A percentile compares a stretch with the other conserved stretches of the same genome.
phyloP scores from a whole-genome alignment of 768 basidiomycete genomes.

The Russula sp. region DNA sequence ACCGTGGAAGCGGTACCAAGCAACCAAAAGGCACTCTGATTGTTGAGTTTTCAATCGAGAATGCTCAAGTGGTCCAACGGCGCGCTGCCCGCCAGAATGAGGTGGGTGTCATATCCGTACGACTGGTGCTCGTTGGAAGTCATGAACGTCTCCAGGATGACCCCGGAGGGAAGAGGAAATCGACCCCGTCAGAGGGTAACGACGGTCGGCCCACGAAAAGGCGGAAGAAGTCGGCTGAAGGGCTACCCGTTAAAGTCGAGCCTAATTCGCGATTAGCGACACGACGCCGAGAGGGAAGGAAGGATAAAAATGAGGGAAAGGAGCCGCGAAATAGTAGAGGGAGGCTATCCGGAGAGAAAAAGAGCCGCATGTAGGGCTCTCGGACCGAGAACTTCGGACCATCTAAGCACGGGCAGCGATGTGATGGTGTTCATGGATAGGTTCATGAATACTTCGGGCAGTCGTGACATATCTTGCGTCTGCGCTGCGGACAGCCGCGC shows the following conservation, averaged over 20 bases:
- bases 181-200: background rate
- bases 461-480: background rate
- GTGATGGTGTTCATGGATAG: too few relatives aligned
- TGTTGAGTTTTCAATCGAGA: slow-evolving; percentile 97
- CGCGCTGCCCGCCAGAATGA: slow-evolving; percentile 50
- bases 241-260: background rate
- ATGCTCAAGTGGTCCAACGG: slow-evolving; percentile 81
- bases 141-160: slow-evolving; percentile 2
- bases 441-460: too few relatives aligned
- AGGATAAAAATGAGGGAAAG: background rate
- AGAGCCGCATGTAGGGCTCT: background rate
- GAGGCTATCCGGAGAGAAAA: background rate
- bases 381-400: background rate
- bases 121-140: background rate
- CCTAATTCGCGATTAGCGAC: background rate
- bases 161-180: slow-evolving; percentile 4
- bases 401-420: too few relatives aligned
- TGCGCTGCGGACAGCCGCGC: background rate
- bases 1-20: slow-evolving; percentile 40
- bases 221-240: background rate
- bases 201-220: slow-evolving; percentile 3
- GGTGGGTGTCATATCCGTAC: slow-evolving; percentile 22
- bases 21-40: slow-evolving; percentile 52
- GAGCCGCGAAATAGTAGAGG: background rate
- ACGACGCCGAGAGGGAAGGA: background rate